phyloP scores from a whole-genome alignment of 345 rosid genomes.

The Theobroma cacao region DNA sequence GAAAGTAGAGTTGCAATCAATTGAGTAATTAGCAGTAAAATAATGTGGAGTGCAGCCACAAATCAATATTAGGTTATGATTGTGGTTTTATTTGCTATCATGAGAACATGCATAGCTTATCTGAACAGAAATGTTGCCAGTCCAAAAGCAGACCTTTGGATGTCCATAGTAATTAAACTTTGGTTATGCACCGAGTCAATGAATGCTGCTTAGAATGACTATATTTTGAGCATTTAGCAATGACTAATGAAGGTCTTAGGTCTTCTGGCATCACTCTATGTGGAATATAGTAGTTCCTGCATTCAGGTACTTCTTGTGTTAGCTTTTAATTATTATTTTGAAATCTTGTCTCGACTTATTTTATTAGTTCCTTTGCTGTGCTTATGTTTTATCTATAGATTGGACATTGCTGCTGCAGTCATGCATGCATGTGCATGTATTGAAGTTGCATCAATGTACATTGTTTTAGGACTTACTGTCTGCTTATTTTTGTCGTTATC shows the following conservation, averaged over 20 bases:
- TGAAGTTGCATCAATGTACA: background rate
- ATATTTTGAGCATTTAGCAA: background rate
- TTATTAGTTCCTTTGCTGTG: too few species aligned
- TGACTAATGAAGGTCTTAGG: too few species aligned
- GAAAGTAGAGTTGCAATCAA: background rate
- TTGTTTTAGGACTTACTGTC: constrained; percentile 13
- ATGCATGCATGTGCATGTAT: background rate
- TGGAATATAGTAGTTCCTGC: too few species aligned
- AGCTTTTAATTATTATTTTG: too few species aligned
- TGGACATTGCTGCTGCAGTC: background rate
- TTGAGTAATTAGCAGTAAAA: background rate
- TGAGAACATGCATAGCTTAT: background rate
- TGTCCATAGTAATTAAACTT: background rate
- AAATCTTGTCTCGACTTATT: too few species aligned
- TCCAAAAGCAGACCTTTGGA: background rate
- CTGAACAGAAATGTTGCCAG: background rate
- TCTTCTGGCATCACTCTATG: too few species aligned
- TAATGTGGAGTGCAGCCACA: background rate
- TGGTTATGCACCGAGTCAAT: background rate
- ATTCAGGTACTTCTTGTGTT: too few species aligned
- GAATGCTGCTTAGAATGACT: background rate
- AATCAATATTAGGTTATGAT: background rate
- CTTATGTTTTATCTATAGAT: background rate
- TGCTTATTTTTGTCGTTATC: too few species aligned
- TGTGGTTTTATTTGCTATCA: background rate